Evolutionary conservation across 1,139 yeast genomes (phyloP), one percentile per base, ranked within the genome.

Genomic region (Sugiyamaella pinicola): DNA sequence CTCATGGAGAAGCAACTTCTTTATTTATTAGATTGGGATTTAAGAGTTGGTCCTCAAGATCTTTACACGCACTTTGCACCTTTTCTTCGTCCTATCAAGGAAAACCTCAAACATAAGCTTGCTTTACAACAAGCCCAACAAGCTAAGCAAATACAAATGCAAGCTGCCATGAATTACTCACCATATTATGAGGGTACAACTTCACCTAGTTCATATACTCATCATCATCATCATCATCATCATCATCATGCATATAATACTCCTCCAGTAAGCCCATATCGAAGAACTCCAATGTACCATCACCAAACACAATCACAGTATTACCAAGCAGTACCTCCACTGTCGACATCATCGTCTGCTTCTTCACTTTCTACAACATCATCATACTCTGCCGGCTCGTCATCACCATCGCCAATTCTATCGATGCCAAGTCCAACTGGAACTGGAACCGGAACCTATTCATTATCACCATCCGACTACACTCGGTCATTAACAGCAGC

Each of bases 1-100:
- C 82, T 90, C 67, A 88, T 95, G 65, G 99, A 93, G 73, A 78
- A 90, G 61, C 98, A 93, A 71, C 76, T 93, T 61, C 81, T 91
- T 52, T 81, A 80, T 47, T 82, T 89, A 60, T 78, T 93, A 56
- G 85, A 87, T 62, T 93, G 98, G 98, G 83, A 88, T 64, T 74
- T 91, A 51, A 74, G 79, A 44, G 82, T 93, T 54, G 74, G 81
- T 43, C 83, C 82, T 62, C 77, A 79, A 47, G 98, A 93, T 64
- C 77, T 93, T 58, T 74, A 82, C 54, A 72, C 76, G 49, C 84
- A 84, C 15, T 77, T 91, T 54, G 82, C 85, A 50, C 91, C 91
- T 40, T 88, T 93, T 73, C 74, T 93, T 55, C 73, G 77, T 26
- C 86, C 89, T 47, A 88, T 91, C 68, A 86, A 85, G 69, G 65